phyloP scores from a whole-genome alignment of 2,329 filamentous ascomycete genomes.

The Pseudogymnoascus sp. region DNA sequence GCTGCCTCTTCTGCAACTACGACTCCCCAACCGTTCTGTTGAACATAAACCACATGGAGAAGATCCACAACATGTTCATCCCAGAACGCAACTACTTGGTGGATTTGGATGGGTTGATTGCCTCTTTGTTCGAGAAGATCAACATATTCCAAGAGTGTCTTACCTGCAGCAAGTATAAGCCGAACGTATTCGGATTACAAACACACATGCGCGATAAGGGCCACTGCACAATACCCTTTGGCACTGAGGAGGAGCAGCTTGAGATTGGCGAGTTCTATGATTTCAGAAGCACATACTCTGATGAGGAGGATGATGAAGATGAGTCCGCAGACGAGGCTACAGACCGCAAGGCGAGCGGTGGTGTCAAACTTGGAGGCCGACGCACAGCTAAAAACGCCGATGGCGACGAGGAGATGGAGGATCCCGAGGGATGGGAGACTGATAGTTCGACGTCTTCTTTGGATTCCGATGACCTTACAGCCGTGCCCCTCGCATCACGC shows the following conservation, averaged over 20 bases:
- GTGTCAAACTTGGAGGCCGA: slow-evolving; percentile 61
- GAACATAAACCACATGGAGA: slow-evolving; percentile 82
- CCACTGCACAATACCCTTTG: slow-evolving; percentile 94
- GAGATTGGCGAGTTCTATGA: slow-evolving; percentile 97
- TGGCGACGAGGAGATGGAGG: slow-evolving; percentile 45
- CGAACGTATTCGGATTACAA: slow-evolving; percentile 70
- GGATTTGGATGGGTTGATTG: slow-evolving; percentile 71
- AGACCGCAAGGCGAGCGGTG: slow-evolving; percentile 41
- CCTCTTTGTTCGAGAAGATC: slow-evolving; percentile 71
- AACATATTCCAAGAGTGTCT: slow-evolving; percentile 75
- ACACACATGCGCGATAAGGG: slow-evolving; percentile 97
- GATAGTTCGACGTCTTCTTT: slow-evolving; percentile 85
- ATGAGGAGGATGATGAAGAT: slow-evolving; percentile 57
- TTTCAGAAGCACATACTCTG: slow-evolving; percentile 90
- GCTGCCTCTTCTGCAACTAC: slow-evolving; percentile 89
- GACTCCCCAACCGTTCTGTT: slow-evolving; percentile 65
- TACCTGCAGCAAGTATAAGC: slow-evolving; percentile 76
- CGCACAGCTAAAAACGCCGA: slow-evolving; percentile 45
- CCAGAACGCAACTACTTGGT: slow-evolving; percentile 80
- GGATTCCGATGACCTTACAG: slow-evolving; percentile 73
- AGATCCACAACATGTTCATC: slow-evolving; percentile 90
- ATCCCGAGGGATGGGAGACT: slow-evolving; percentile 86
- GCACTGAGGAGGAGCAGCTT: slow-evolving; percentile 79
- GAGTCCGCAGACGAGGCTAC: slow-evolving; percentile 45
- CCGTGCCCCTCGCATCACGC: slow-evolving; percentile 66